These are phyloP conservation scores for Teunomyces panamensis DNA, from an alignment of 805 yeast genomes.

Conservation along the genomic window DNA sequence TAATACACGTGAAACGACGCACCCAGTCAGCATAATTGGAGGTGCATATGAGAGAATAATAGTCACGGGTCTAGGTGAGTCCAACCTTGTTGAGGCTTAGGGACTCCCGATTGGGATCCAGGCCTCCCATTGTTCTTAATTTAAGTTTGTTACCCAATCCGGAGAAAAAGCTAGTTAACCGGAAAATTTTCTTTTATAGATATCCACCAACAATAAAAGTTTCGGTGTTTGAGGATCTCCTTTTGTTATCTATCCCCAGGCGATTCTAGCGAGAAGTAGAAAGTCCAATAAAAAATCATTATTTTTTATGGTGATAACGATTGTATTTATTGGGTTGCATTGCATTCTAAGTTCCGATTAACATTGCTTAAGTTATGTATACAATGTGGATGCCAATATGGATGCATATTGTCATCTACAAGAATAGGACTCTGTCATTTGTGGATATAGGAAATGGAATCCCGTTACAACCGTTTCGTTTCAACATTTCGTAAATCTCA, in stretches of 20 bases:
- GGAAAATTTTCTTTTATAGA: background rate
- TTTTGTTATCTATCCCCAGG: background rate
- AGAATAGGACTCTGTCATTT: too few species aligned
- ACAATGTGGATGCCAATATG: too few species aligned
- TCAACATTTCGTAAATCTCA: background rate
- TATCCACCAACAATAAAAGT: background rate
- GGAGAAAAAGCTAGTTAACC: background rate
- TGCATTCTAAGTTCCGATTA: too few species aligned
- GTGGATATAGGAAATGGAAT: background rate
- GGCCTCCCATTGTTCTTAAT: background rate
- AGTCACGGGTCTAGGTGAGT: background rate
- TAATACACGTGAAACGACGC: constrained; percentile 1
- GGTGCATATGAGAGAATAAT: background rate
- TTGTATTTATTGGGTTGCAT: too few species aligned
- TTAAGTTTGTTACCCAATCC: background rate
- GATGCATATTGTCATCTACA: too few species aligned
- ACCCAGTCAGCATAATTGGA: constrained; percentile 1
- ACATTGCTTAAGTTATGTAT: too few species aligned
- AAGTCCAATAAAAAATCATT: too few species aligned
- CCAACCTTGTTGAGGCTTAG: background rate
- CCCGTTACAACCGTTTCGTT: background rate
- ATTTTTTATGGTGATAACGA: too few species aligned
- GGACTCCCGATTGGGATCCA: background rate
- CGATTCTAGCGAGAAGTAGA: too few species aligned
- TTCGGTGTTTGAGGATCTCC: background rate